Evolutionary conservation across 352 stramenopile genomes (phyloP).

Genomic region (Pseudoperonospora humuli): DNA sequence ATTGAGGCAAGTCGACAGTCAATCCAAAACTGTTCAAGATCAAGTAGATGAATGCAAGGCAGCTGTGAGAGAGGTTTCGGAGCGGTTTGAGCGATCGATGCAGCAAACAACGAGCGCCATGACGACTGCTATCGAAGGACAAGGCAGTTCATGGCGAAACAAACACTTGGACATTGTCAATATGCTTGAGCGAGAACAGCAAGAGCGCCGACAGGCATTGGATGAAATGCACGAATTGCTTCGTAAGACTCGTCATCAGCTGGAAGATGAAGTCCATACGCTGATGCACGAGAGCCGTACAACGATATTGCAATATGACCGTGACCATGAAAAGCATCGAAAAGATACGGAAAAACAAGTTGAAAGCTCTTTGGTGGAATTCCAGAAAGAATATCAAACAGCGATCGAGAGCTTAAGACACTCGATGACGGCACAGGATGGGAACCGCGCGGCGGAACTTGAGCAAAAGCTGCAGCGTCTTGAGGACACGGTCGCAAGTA

Average conservation of each 20-base stretch:
- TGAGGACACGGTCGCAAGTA: conserved; percentile 21
- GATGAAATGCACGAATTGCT: conserved; percentile 35
- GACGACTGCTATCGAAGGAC: conserved; percentile 9
- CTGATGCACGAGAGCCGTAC: conserved; percentile 30
- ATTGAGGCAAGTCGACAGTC: conserved; percentile 5
- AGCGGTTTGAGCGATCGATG: too few relatives aligned
- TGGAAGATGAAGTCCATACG: conserved; percentile 45
- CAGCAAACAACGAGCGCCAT: conserved; percentile 5
- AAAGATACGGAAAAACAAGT: conserved; percentile 24
- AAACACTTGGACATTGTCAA: too few relatives aligned
- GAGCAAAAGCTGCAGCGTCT: conserved; percentile 23
- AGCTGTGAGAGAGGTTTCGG: too few relatives aligned
- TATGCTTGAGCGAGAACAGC: conserved; percentile 42
- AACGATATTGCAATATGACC: conserved; percentile 19
- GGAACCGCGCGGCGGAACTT: conserved; percentile 4
- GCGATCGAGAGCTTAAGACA: conserved; percentile 6
- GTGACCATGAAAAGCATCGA: conserved; percentile 29
- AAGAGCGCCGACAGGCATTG: conserved; percentile 33
- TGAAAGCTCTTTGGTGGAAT: conserved; percentile 2
- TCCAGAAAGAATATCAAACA: conserved; percentile 15
- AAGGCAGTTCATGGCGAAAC: too few relatives aligned
- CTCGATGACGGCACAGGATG: conserved; percentile 2
- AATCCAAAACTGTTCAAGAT: conserved; percentile 18
- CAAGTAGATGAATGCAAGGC: too few relatives aligned
- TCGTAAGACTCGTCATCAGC: conserved; percentile 32